Evolutionary conservation across 1,284 basidiomycete species (phyloP).

Genomic region (Ceratobasidium sp.): DNA sequence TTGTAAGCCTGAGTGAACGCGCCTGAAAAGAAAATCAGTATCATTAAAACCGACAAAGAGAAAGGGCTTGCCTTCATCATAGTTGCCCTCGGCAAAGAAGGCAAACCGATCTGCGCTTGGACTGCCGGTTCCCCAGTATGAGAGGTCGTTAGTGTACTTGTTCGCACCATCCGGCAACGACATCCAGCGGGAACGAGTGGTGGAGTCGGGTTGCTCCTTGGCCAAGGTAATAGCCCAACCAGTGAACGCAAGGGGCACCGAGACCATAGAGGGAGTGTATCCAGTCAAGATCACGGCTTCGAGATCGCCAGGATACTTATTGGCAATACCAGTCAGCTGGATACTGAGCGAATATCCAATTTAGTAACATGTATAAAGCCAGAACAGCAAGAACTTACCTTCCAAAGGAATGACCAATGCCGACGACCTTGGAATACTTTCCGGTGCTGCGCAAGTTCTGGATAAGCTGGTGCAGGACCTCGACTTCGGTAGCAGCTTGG

Average conservation of each 20-base stretch:
- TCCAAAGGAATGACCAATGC: slow-evolving; percentile 55
- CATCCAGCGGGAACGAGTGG: slow-evolving; percentile 32
- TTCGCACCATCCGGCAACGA: slow-evolving; percentile 14
- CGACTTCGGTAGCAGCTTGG: slow-evolving; percentile 55
- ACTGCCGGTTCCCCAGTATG: slow-evolving; percentile 52
- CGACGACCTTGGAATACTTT: slow-evolving; percentile 51
- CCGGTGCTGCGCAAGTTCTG: slow-evolving; percentile 49
- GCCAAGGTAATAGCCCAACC: slow-evolving; percentile 53
- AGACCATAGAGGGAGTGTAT: slow-evolving; percentile 51
- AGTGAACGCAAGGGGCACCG: slow-evolving; percentile 50
- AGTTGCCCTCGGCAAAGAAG: slow-evolving; percentile 58
- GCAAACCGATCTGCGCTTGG: slow-evolving; percentile 53
- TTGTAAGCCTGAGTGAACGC: slow-evolving; percentile 47
- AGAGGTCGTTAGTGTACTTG: neutral
- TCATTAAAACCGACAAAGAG: slow-evolving; percentile 40
- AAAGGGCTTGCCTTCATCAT: slow-evolving; percentile 50
- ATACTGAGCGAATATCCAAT: slow-evolving; percentile 47
- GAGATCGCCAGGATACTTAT: slow-evolving; percentile 51
- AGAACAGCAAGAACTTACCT: slow-evolving; percentile 49
- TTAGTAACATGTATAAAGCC: neutral
- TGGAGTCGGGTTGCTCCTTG: slow-evolving; percentile 47
- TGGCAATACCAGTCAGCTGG: slow-evolving; percentile 51
- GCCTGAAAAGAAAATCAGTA: slow-evolving; percentile 48
- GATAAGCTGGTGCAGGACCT: slow-evolving; percentile 53
- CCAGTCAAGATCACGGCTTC: slow-evolving; percentile 55